These are phyloP conservation scores for Coniochaeta ligniaria DNA, from an alignment of 2,329 filamentous ascomycete genomes.

Conservation along the genomic window DNA sequence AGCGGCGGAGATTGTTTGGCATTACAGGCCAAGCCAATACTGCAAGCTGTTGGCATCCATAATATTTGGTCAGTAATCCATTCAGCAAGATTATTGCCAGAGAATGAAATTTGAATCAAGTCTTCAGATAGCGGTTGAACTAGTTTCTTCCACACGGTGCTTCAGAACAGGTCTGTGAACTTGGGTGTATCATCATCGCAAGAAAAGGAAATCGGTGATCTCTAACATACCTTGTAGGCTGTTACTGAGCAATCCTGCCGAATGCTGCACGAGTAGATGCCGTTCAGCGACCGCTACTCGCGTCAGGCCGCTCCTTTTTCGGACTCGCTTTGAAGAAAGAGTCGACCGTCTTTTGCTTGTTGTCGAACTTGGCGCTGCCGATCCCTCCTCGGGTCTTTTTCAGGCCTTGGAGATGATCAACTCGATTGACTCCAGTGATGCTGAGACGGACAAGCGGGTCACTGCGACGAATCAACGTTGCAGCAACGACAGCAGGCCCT, in stretches of 20 bases:
- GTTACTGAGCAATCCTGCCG: neutral
- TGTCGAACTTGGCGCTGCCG: constrained; percentile 69
- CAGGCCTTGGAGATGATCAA: constrained; percentile 63
- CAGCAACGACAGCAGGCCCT: neutral
- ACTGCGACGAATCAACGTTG: constrained; percentile 2
- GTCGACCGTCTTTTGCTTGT: constrained; percentile 67
- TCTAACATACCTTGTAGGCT: constrained; percentile 29
- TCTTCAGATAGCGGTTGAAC: constrained; percentile 79
- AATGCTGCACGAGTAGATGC: neutral
- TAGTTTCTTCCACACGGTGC: constrained; percentile 60
- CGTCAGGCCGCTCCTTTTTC: constrained; percentile 46
- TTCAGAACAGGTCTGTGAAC: constrained; percentile 86
- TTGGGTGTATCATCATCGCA: constrained; percentile 60
- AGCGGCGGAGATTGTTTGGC: too few species aligned
- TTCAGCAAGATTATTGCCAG: neutral
- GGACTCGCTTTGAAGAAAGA: constrained; percentile 55
- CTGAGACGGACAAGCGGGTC: constrained; percentile 16
- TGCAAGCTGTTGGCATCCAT: neutral
- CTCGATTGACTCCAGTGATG: constrained; percentile 59
- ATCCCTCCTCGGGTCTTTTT: constrained; percentile 79
- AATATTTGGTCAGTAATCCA: neutral
- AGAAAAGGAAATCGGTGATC: constrained; percentile 9
- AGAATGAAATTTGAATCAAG: too few species aligned
- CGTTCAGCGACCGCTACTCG: neutral
- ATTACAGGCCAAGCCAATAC: too few species aligned